A percentile compares a stretch with the other conserved stretches of the same genome.
Evolutionary conservation across 345 rosid genomes (phyloP).

Genomic region (Sonneratia caseolaris): DNA sequence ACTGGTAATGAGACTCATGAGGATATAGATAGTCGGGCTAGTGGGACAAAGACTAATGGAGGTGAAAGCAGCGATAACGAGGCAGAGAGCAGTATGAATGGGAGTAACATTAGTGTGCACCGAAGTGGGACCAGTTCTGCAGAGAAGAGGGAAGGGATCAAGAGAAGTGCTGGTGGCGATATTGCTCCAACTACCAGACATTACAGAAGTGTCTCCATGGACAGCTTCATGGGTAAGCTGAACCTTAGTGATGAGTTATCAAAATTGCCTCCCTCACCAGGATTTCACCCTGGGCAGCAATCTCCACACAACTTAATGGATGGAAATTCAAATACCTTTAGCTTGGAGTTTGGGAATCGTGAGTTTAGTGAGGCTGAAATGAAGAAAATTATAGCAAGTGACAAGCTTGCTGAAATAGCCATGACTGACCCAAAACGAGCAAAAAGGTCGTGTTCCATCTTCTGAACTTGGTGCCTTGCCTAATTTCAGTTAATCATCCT

Average conservation of each 20-base stretch:
- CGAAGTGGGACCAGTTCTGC: slow-evolving; percentile 28
- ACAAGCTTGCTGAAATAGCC: slow-evolving; percentile 72
- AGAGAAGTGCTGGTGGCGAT: slow-evolving; percentile 73
- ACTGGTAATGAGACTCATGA: slow-evolving; percentile 59
- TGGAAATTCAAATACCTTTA: slow-evolving; percentile 32
- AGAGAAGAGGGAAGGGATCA: slow-evolving; percentile 63
- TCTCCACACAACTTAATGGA: slow-evolving; percentile 62
- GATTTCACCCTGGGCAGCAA: slow-evolving; percentile 49
- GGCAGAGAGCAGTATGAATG: slow-evolving; percentile 83
- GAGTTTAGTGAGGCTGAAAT: slow-evolving; percentile 59
- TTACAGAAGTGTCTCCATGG: slow-evolving; percentile 88
- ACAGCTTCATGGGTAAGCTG: slow-evolving; percentile 81
- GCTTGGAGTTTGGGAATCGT: slow-evolving; percentile 60
- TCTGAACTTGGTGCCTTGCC: background rate
- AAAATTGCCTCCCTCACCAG: slow-evolving; percentile 75
- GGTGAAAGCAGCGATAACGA: slow-evolving; percentile 85
- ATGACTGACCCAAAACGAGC: slow-evolving; percentile 76
- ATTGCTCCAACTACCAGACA: slow-evolving; percentile 66
- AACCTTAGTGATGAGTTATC: slow-evolving; percentile 69
- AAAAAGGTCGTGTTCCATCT: slow-evolving; percentile 41
- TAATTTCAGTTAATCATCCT: background rate
- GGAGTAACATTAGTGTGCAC: slow-evolving; percentile 35
- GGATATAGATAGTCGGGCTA: slow-evolving; percentile 82
- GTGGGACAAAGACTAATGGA: slow-evolving; percentile 81
- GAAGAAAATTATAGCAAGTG: slow-evolving; percentile 65